These are phyloP conservation scores for Immersiella caudata DNA, from an alignment of 495 filamentous ascomycete genomes.

Conservation along the genomic window DNA sequence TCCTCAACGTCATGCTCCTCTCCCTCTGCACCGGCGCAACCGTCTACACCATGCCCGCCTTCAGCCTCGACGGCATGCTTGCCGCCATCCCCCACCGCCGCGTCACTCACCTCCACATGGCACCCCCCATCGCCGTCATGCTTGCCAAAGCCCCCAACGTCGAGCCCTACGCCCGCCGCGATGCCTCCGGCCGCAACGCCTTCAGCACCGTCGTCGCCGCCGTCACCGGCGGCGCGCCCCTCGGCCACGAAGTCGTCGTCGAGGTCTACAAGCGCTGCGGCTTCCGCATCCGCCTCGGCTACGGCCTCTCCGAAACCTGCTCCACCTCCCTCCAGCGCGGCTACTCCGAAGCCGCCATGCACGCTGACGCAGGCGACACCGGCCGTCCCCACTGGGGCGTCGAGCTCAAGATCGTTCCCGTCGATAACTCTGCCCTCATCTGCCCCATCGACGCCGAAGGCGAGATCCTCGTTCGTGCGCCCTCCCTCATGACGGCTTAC, in stretches of 20 bases:
- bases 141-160: constrained; percentile 66
- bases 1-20: constrained; percentile 54
- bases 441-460: constrained; percentile 55
- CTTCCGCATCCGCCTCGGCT: constrained; percentile 70
- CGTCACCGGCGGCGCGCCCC: constrained; percentile 63
- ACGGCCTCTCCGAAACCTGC: constrained; percentile 72
- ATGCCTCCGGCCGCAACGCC: constrained; percentile 42
- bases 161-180: constrained; percentile 57
- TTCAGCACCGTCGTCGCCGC: constrained; percentile 30
- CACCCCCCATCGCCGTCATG: constrained; percentile 71
- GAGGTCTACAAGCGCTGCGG: constrained; percentile 63
- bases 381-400: constrained; percentile 55
- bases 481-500: constrained; percentile 62
- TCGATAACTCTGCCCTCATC: constrained; percentile 44
- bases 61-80: constrained; percentile 62
- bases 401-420: constrained; percentile 62
- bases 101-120: constrained; percentile 64
- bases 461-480: constrained; percentile 61
- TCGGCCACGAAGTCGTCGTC: constrained; percentile 64
- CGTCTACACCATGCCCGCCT: constrained; percentile 61
- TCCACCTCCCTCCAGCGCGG: constrained; percentile 63
- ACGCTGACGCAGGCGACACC: constrained; percentile 62
- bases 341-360: constrained; percentile 56
- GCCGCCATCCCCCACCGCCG: constrained; percentile 53
- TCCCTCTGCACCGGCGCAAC: constrained; percentile 59